phyloP scores from a whole-genome alignment of 2,329 filamentous ascomycete genomes.

The Claviceps monticola region DNA sequence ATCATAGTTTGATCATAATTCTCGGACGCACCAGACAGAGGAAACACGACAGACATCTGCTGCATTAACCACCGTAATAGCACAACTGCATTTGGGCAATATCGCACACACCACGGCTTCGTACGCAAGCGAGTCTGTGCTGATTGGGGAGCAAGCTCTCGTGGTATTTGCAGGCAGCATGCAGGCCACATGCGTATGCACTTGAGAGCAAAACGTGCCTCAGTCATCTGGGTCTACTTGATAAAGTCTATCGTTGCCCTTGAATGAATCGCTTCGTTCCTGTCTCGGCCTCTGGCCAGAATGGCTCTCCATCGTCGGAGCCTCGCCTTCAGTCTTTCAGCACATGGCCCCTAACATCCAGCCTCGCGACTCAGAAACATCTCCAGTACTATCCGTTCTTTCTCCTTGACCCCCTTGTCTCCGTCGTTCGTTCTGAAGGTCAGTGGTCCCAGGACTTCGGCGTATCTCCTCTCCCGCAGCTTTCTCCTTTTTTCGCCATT shows the following conservation, averaged over 20 bases:
- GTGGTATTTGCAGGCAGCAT: neutral
- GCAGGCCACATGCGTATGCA: neutral
- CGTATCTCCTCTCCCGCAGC: conserved; percentile 46
- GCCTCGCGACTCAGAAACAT: conserved; percentile 39
- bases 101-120: neutral
- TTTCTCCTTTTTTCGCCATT: conserved; percentile 31
- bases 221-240: neutral
- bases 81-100: neutral
- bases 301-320: neutral
- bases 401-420: conserved; percentile 48
- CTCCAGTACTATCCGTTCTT: conserved; percentile 53
- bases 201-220: too few species aligned
- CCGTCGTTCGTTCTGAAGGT: conserved; percentile 44
- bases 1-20: neutral
- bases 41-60: neutral
- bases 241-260: neutral
- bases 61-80: neutral
- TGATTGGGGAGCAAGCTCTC: neutral
- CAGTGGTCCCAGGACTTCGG: conserved; percentile 48
- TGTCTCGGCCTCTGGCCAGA: neutral
- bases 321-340: neutral
- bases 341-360: conserved; percentile 15
- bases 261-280: neutral
- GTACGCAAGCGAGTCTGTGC: neutral
- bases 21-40: neutral